Evolutionary conservation across 1,284 basidiomycete species (phyloP), one percentile per base, ranked within the genome.

Genomic region (Naganishia liquefaciens): DNA sequence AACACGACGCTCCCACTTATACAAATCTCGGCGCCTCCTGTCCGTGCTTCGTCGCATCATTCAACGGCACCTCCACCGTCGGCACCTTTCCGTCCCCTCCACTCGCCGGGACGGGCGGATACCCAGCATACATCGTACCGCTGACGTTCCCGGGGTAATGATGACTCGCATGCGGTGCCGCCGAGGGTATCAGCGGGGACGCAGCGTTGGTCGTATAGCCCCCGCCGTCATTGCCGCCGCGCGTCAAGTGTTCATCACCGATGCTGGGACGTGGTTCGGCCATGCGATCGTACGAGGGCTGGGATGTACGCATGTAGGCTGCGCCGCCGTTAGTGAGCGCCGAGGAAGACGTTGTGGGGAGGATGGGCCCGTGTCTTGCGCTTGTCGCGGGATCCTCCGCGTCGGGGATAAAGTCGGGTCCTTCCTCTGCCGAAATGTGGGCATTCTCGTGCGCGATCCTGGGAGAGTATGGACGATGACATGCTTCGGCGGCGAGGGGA

Each of bases 401-500:
- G 19, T 11, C 28, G 19, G 30, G 30, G 30, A 58, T 49, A 37
- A 50, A 50, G 23, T 60, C 57, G 4, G 57, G 57, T 7, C 46
- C 30, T 23, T 60, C 57, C 39, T 60, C 57, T n/a, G 57, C 46
- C 11, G 57, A 25, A 23, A 60, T 42, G 46, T 60, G 57, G 13
- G 57, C 57, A 37, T 60, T 37, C 21, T 60, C 57, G 33, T 60
- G 57, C 0, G 57, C 57, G 46, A 60, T 60, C 13, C 57, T 37
- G 21, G 57, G 57, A 4, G 57, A 60, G 37, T 60, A 60, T 25
- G 57, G 57, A 17, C 57, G 46, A 40, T 60, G 57, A 25, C 33
- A 51, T 1, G 15, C 25, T 19, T 40, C 33, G 15, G 57, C 57
- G 3, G 44, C 44, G 10, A 60, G 33, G 10, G 57, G 33, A 15